Evolutionary conservation across 768 basidiomycete genomes (phyloP).

Genomic region (Macrocybe gigantea): DNA sequence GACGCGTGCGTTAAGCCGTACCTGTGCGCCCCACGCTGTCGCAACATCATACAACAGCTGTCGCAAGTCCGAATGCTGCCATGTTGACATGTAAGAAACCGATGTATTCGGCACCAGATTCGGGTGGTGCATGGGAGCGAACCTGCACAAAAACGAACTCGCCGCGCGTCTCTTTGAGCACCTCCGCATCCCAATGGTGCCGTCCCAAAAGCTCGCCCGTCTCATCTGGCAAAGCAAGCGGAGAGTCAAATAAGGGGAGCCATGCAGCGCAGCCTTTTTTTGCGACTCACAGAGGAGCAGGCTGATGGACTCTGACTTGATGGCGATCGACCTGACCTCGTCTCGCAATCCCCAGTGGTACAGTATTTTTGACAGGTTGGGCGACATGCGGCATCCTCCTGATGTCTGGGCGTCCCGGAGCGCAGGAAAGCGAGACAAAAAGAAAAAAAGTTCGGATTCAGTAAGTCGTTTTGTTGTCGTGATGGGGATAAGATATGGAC

Average conservation of each 20-base stretch:
- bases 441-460: no score
- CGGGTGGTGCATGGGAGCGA: conserved; percentile 11
- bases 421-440: neutral
- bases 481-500: no score
- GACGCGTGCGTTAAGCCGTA: conserved; percentile 29
- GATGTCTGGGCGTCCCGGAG: conserved; percentile 7
- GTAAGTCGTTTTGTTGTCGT: no score
- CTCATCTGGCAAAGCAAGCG: conserved; percentile 27
- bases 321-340: conserved; percentile 12
- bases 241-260: neutral
- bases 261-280: no score
- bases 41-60: conserved; percentile 41
- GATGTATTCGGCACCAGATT: conserved; percentile 1
- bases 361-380: conserved; percentile 51
- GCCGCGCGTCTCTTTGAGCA: conserved; percentile 37
- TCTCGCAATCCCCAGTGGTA: conserved; percentile 44
- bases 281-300: conserved; percentile 4
- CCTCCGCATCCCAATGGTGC: conserved; percentile 45
- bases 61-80: conserved; percentile 46
- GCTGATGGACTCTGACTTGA: conserved; percentile 13
- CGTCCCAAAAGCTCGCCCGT: conserved; percentile 41
- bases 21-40: conserved; percentile 32
- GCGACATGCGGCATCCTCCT: conserved; percentile 30
- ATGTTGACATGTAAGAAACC: neutral
- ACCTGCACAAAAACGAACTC: conserved; percentile 29